These are phyloP conservation scores for Umbilicus rupestris DNA, from an alignment of 164 flowering plant genomes.

Conservation along the genomic window DNA sequence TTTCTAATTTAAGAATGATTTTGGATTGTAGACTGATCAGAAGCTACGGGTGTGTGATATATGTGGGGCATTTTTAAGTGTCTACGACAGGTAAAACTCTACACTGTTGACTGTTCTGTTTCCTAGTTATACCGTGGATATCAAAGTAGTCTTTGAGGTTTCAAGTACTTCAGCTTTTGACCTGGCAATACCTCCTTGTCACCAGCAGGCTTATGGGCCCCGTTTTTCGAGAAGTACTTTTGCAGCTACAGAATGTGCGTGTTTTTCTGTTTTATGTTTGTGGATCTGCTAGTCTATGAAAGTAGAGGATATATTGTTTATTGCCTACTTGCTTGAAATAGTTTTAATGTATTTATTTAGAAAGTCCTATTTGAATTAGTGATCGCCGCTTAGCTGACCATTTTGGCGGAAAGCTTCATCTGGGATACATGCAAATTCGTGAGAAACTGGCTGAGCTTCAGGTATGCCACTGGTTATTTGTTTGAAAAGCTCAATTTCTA, in stretches of 20 bases:
- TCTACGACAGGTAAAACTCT: conserved; percentile 80
- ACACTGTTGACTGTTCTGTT: conserved; percentile 11
- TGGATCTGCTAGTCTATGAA: conserved; percentile 37
- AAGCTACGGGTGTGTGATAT: conserved; percentile 98
- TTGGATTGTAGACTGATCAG: conserved; percentile 78
- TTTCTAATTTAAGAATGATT: neutral
- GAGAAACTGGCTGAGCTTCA: conserved; percentile 87
- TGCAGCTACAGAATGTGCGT: conserved; percentile 99
- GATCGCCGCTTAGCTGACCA: conserved; percentile 98
- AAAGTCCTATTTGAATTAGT: conserved; percentile 33
- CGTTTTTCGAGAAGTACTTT: conserved; percentile 97
- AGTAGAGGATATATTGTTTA: conserved; percentile 12
- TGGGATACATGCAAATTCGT: conserved; percentile 96
- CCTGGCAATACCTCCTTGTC: conserved; percentile 83
- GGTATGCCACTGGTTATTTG: conserved; percentile 30
- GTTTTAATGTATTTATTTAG: conserved; percentile 1
- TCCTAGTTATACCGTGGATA: conserved; percentile 19
- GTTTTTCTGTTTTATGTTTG: conserved; percentile 64
- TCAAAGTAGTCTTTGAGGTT: conserved; percentile 51
- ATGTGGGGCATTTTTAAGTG: conserved; percentile 98
- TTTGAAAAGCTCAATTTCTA: neutral
- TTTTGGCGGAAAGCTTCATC: conserved; percentile 98
- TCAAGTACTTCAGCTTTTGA: conserved; percentile 79
- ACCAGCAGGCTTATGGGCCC: conserved; percentile 99
- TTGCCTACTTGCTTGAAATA: neutral